Conservation (phyloP, 306 rosid genomes). For the Malus asiatica region DNA sequence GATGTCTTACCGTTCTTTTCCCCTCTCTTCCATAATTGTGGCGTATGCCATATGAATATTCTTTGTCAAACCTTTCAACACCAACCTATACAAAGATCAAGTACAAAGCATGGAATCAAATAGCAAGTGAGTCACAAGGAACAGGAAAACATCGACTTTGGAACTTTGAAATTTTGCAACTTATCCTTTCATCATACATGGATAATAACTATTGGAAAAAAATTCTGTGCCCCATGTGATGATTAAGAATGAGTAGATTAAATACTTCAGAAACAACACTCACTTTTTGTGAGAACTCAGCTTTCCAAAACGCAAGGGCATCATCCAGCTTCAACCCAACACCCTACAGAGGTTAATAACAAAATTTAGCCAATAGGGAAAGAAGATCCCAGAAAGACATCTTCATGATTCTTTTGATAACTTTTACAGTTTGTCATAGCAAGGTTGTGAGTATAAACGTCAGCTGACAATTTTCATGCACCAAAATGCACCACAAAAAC, state of each 20-base stretch:
- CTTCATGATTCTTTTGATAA: background rate
- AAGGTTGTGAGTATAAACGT: background rate
- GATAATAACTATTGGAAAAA: background rate
- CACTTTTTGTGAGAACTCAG: conserved; percentile 86
- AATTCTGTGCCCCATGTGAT: background rate
- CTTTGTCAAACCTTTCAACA: conserved; percentile 88
- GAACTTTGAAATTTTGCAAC: background rate
- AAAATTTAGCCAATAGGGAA: background rate
- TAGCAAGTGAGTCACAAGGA: background rate
- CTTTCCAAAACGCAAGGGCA: conserved; percentile 91
- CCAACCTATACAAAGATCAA: conserved; percentile 57
- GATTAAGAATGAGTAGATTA: background rate
- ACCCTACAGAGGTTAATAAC: conserved; percentile 42
- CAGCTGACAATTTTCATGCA: background rate
- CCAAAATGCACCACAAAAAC: background rate
- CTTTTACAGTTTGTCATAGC: background rate
- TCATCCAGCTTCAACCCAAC: conserved; percentile 94
- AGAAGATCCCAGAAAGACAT: background rate
- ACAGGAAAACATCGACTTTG: background rate
- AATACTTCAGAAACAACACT: conserved; percentile 11
- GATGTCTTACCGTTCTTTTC: conserved; percentile 75
- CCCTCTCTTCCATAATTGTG: conserved; percentile 94
- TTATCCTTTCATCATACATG: background rate
- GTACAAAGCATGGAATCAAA: conserved; percentile 10
- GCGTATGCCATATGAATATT: conserved; percentile 73